Evolutionary conservation across 2,329 filamentous ascomycete genomes (phyloP), one percentile per base, ranked within the genome.

Genomic region (Fusarium guadeloupense): DNA sequence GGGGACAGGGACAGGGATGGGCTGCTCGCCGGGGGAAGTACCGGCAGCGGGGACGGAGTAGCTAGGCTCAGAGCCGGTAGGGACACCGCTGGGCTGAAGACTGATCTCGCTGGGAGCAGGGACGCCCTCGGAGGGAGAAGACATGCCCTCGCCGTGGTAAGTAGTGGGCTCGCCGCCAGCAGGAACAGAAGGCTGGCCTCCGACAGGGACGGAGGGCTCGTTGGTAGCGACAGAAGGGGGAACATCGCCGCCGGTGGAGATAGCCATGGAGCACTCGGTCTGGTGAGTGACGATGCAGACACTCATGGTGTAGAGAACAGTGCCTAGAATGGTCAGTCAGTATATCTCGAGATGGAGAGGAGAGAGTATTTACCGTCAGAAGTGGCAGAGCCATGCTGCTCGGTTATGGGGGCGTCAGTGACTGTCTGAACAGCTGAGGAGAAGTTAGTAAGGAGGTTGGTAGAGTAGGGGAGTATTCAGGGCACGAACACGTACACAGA

Each of bases 201-300:
- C 53, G n/a, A 31, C 34, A 28, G 62, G 54, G 23, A 31, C 33
- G 13, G 59, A 59, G 26, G 46, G 34, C 5, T 31, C 33, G 31
- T 19, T 33, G 38, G 57, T 61, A 23, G 46, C 43, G 37, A 38
- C 39, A 33, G 49, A 43, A 28, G 61, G 45, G 21, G 58, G 59
- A 21, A 34, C 52, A 10, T 52, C 47, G 19, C 45, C 59, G 35
- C 54, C 69, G 34, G 67, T 74, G 21, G 73, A 72, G 43, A 71
- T 63, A 41, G 69, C 66, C 40, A 71, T 56, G 26, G 68, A 58
- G 66, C 76, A 78, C 46, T 69, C 60, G 26, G 75, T 77, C 51
- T 69, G 70, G 23, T 74, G 68, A 23, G 75, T 60, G 43, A 77
- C 54, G 58, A 69, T 71, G 70, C 76, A 78, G 48, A 74, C 60